phyloP scores from a whole-genome alignment of 2,329 filamentous ascomycete species.

The Chaetothyriales sp. region DNA sequence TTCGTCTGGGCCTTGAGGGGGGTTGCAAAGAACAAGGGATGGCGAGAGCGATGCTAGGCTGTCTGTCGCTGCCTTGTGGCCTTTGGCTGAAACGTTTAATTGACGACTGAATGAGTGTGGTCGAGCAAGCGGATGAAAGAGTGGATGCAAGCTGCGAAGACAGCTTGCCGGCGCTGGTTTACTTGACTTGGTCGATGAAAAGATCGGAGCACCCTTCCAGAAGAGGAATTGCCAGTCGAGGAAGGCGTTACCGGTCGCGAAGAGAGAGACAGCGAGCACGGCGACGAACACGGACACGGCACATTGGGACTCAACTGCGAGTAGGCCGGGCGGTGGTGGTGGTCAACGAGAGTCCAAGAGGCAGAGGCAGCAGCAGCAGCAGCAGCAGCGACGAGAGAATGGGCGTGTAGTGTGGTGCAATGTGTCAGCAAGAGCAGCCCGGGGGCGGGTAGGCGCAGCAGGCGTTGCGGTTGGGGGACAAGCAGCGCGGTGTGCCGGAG shows the following conservation, averaged over 20 bases:
- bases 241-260: conserved; percentile 16
- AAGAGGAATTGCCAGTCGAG: conserved; percentile 11
- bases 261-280: conserved; percentile 19
- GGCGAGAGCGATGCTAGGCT: neutral
- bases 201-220: neutral
- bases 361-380: neutral
- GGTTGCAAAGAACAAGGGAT: neutral
- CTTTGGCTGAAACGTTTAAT: neutral
- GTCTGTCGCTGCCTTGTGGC: neutral
- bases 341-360: neutral
- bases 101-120: neutral
- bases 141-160: conserved; percentile 12
- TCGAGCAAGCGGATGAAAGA: conserved; percentile 1
- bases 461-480: neutral
- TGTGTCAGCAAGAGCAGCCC: neutral
- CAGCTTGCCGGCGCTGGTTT: neutral
- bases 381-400: conserved; percentile 1
- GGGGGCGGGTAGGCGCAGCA: neutral
- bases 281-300: conserved; percentile 19
- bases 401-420: neutral
- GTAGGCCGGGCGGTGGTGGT: conserved; percentile 3
- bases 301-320: conserved; percentile 17
- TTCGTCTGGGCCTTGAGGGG: neutral
- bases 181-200: neutral
- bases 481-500: neutral